phyloP scores from a whole-genome alignment of 345 rosid species.

The Aurinia saxatilis region DNA sequence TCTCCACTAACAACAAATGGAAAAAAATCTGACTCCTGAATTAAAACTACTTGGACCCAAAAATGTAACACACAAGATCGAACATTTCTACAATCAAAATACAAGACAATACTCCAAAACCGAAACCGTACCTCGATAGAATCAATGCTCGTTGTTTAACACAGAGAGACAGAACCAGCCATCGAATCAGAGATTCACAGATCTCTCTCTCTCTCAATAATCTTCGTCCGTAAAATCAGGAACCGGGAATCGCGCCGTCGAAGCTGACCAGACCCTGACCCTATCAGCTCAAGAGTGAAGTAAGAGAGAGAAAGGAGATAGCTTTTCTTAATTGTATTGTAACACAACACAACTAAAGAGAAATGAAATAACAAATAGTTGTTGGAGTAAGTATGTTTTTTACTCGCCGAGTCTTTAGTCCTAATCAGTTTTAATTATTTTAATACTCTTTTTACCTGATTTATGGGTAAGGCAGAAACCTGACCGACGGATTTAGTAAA shows the following conservation, averaged over 20 bases:
- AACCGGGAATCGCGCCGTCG: slow-evolving; percentile 26
- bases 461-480: too few species aligned
- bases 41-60: neutral
- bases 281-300: slow-evolving; percentile 13
- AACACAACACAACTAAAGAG: neutral
- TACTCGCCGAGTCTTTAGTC: slow-evolving; percentile 18
- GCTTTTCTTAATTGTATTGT: neutral
- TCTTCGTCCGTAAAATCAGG: slow-evolving; percentile 19
- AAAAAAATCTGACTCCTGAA: too few species aligned
- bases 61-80: slow-evolving; percentile 10
- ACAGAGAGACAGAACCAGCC: neutral
- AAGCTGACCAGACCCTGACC: slow-evolving; percentile 31
- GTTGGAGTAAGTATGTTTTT: neutral
- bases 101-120: neutral
- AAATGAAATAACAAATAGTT: neutral
- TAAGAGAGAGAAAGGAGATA: neutral
- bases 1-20: too few species aligned
- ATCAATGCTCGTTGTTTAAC: neutral
- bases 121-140: slow-evolving; percentile 13
- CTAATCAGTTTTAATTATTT: neutral
- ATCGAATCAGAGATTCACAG: neutral
- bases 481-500: slow-evolving; percentile 29
- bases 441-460: too few species aligned
- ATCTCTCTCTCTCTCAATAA: too few species aligned
- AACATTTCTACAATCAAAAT: neutral